Conservation (phyloP, 441 rosid genomes). For the Gossypium schwendimanii region DNA sequence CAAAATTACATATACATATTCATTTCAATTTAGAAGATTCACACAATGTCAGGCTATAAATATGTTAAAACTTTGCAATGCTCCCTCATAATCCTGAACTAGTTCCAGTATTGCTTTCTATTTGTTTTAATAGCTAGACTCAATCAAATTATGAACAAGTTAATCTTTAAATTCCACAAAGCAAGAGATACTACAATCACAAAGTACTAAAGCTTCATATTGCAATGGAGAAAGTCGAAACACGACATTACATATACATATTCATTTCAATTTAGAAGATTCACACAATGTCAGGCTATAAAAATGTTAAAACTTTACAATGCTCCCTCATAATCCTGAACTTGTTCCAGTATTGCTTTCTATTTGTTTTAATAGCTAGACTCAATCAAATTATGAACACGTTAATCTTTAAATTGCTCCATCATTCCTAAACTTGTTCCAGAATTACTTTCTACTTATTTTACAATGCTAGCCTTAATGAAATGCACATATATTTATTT, state of each 20-base stretch:
- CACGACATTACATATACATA: neutral
- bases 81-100: neutral
- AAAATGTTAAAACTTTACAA: neutral
- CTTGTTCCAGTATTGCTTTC: conserved; percentile 1
- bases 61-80: neutral
- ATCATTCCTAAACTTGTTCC: neutral
- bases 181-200: conserved; percentile 61
- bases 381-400: neutral
- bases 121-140: neutral
- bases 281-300: neutral
- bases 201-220: conserved; percentile 13
- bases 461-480: neutral
- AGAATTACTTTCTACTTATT: conserved; percentile 3
- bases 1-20: neutral
- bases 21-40: neutral
- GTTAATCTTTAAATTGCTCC: neutral
- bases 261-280: neutral
- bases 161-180: conserved; percentile 69
- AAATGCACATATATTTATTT: neutral
- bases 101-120: neutral
- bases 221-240: neutral
- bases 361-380: neutral
- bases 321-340: neutral
- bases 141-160: neutral
- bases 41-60: neutral